These are phyloP conservation scores for Narthecium ossifragum DNA, from an alignment of 106 monocot genomes.

Conservation along the genomic window DNA sequence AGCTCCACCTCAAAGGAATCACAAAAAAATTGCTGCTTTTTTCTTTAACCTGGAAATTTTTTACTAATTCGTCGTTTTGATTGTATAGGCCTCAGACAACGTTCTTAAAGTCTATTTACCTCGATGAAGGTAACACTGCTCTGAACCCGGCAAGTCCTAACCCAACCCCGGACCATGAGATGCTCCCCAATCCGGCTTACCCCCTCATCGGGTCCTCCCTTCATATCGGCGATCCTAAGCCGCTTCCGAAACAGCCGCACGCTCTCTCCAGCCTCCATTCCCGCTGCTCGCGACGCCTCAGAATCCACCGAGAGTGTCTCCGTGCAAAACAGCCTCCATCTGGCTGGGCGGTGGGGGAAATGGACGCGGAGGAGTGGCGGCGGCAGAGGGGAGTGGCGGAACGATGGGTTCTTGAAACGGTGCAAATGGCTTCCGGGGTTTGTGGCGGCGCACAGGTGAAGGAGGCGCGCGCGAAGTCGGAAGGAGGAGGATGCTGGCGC, in stretches of 20 bases:
- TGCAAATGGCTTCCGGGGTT: too few species aligned
- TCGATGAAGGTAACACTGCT: slow-evolving; percentile 92
- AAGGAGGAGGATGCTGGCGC: slow-evolving; percentile 16
- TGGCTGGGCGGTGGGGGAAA: background rate
- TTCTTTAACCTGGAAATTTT: too few species aligned
- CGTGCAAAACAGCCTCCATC: slow-evolving; percentile 37
- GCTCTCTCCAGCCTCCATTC: slow-evolving; percentile 12
- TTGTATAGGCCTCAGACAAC: too few species aligned
- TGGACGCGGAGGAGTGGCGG: background rate
- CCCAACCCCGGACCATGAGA: slow-evolving; percentile 76
- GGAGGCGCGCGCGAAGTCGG: slow-evolving; percentile 15
- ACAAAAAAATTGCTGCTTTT: too few species aligned
- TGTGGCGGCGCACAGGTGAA: slow-evolving; percentile 13
- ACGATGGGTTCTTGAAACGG: background rate
- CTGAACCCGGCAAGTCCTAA: slow-evolving; percentile 80
- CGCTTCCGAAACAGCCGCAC: slow-evolving; percentile 64
- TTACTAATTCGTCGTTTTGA: too few species aligned
- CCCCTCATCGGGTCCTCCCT: slow-evolving; percentile 67
- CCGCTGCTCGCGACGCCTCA: slow-evolving; percentile 5
- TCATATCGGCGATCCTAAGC: slow-evolving; percentile 61
- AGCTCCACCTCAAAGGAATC: too few species aligned
- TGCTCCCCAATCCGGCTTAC: slow-evolving; percentile 46
- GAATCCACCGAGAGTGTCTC: slow-evolving; percentile 22
- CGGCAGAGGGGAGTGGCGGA: background rate
- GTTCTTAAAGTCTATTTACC: too few species aligned